Conservation (phyloP, 2,329 filamentous ascomycete genomes). For the Hypoxylon sp. region DNA sequence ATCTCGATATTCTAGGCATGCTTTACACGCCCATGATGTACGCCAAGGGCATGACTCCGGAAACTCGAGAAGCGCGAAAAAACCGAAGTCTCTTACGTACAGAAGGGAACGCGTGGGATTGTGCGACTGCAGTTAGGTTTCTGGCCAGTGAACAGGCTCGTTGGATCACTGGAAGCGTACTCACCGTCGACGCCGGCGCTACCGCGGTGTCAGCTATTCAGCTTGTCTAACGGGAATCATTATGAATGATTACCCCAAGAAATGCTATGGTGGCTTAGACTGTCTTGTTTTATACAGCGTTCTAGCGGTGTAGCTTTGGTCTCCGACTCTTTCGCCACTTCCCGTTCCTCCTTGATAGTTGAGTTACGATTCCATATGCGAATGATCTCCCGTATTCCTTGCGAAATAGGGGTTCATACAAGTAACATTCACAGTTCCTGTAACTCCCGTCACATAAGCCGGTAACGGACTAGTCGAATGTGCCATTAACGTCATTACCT, state of each 20-base stretch:
- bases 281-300: neutral
- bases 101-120: conserved; percentile 62
- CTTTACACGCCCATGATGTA: conserved; percentile 65
- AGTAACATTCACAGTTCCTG: neutral
- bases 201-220: conserved; percentile 52
- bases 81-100: conserved; percentile 58
- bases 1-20: conserved; percentile 53
- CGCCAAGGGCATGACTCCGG: conserved; percentile 58
- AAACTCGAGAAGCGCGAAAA: conserved; percentile 57
- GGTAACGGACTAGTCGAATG: conserved; percentile 13
- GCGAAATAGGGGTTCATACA: conserved; percentile 1
- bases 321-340: neutral
- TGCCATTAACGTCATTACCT: conserved; percentile 12
- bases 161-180: conserved; percentile 61
- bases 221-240: conserved; percentile 27
- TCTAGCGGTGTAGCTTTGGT: neutral
- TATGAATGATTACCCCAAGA: neutral
- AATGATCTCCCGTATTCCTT: neutral
- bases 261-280: neutral
- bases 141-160: conserved; percentile 59
- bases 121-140: conserved; percentile 58
- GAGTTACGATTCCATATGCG: neutral
- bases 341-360: neutral
- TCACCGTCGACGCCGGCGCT: conserved; percentile 61
- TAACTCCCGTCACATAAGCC: conserved; percentile 18